Conservation (phyloP, 257 asterid genomes). For the Henckelia pumila region DNA sequence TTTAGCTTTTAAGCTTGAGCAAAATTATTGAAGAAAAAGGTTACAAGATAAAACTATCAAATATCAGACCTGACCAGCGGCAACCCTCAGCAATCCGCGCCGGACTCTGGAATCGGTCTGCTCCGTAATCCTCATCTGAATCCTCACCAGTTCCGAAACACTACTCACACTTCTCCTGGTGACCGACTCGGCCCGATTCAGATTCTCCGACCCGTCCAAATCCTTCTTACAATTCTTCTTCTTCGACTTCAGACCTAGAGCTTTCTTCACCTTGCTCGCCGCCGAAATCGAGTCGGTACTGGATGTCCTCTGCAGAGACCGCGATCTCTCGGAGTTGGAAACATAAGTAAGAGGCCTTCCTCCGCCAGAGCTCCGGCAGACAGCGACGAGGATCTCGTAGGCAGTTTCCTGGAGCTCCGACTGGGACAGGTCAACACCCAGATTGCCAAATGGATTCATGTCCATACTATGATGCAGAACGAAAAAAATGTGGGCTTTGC, state of each 20-base stretch:
- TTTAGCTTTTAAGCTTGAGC: background rate
- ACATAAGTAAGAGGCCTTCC: constrained; percentile 69
- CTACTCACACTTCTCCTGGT: constrained; percentile 32
- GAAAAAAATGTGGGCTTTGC: background rate
- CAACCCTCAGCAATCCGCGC: constrained; percentile 70
- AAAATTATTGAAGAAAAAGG: background rate
- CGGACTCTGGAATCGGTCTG: constrained; percentile 80
- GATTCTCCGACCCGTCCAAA: constrained; percentile 31
- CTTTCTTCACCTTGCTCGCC: constrained; percentile 72
- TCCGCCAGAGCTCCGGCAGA: constrained; percentile 70
- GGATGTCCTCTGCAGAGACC: constrained; percentile 39
- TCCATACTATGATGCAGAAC: background rate
- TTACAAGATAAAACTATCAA: background rate
- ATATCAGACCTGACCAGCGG: constrained; percentile 73
- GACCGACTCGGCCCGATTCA: constrained; percentile 19
- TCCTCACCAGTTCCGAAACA: constrained; percentile 71
- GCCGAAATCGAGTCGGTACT: constrained; percentile 34
- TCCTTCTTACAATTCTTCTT: constrained; percentile 28
- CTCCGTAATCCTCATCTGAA: constrained; percentile 85
- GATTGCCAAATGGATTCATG: constrained; percentile 64
- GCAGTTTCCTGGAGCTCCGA: constrained; percentile 90
- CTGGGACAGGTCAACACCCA: constrained; percentile 52
- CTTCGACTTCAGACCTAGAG: constrained; percentile 63
- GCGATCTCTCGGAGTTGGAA: constrained; percentile 48
- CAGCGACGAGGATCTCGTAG: constrained; percentile 79